Conservation (phyloP, 805 yeast species). For the Starmerella bombicola region DNA sequence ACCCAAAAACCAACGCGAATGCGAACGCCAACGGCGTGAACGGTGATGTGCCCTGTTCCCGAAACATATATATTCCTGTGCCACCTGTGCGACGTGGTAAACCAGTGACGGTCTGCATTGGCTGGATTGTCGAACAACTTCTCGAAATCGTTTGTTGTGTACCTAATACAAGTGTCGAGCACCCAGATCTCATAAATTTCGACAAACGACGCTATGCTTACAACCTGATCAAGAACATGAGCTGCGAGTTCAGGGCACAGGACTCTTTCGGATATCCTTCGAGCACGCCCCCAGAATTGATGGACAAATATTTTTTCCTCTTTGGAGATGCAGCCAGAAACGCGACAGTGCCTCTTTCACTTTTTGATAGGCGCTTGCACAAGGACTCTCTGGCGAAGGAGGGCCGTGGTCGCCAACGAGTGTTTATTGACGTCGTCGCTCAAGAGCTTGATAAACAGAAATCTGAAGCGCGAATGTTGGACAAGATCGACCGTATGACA, state of each 20-base stretch:
- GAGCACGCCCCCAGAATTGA: constrained; percentile 4
- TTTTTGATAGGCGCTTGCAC: constrained; percentile 25
- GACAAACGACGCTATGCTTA: constrained; percentile 66
- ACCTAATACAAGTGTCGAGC: constrained; percentile 62
- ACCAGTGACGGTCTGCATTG: constrained; percentile 69
- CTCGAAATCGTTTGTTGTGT: constrained; percentile 63
- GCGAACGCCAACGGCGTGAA: neutral
- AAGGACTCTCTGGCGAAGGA: constrained; percentile 37
- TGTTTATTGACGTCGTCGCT: constrained; percentile 37
- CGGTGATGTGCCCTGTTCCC: constrained; percentile 16
- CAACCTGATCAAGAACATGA: constrained; percentile 45
- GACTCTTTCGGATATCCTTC: no score
- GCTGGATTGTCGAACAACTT: constrained; percentile 78
- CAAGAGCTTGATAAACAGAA: constrained; percentile 42
- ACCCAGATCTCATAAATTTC: constrained; percentile 60
- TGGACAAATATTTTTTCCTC: constrained; percentile 8
- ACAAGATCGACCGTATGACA: constrained; percentile 7
- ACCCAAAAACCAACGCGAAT: neutral
- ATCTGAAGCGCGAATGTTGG: constrained; percentile 41
- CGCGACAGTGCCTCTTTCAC: constrained; percentile 1
- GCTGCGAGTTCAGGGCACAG: constrained; percentile 15
- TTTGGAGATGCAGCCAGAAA: constrained; percentile 6
- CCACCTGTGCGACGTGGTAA: constrained; percentile 20
- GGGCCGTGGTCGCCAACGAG: constrained; percentile 30
- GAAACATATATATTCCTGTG: constrained; percentile 24